These are phyloP conservation scores for Suillus plorans DNA, from an alignment of 768 basidiomycete species.

Conservation along the genomic window DNA sequence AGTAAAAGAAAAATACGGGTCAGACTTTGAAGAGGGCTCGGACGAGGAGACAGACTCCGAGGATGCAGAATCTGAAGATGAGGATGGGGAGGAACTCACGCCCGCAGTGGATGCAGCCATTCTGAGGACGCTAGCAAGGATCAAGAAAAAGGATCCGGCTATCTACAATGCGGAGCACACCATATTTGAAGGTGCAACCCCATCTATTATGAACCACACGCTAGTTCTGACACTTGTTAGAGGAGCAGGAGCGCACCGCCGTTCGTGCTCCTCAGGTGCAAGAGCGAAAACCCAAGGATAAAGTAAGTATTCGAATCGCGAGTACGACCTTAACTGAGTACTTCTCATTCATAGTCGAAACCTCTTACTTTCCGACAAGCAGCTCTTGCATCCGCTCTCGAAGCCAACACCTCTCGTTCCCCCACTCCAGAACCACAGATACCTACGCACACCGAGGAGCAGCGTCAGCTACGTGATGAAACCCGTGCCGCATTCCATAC, in stretches of 20 bases:
- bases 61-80: slow-evolving; percentile 83
- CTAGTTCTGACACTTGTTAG: slow-evolving; percentile 34
- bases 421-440: slow-evolving; percentile 53
- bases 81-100: slow-evolving; percentile 93
- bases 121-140: slow-evolving; percentile 83
- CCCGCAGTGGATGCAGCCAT: slow-evolving; percentile 94
- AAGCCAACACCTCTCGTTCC: slow-evolving; percentile 48
- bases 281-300: slow-evolving; percentile 42
- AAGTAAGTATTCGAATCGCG: slow-evolving; percentile 37
- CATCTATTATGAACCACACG: neutral
- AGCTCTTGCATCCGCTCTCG: slow-evolving; percentile 61
- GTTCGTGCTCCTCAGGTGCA: slow-evolving; percentile 23
- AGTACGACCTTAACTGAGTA: slow-evolving; percentile 7
- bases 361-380: slow-evolving; percentile 76
- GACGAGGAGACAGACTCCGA: slow-evolving; percentile 66
- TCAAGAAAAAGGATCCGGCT: slow-evolving; percentile 76
- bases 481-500: slow-evolving; percentile 82
- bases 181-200: slow-evolving; percentile 73
- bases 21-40: slow-evolving; percentile 53
- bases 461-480: slow-evolving; percentile 70
- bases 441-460: slow-evolving; percentile 77
- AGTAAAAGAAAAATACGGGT: slow-evolving; percentile 91
- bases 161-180: slow-evolving; percentile 74
- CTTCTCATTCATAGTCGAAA: slow-evolving; percentile 47
- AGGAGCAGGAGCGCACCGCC: slow-evolving; percentile 57